Conservation (phyloP, 2,329 filamentous ascomycete species). For the Aureobasidium sp. region DNA sequence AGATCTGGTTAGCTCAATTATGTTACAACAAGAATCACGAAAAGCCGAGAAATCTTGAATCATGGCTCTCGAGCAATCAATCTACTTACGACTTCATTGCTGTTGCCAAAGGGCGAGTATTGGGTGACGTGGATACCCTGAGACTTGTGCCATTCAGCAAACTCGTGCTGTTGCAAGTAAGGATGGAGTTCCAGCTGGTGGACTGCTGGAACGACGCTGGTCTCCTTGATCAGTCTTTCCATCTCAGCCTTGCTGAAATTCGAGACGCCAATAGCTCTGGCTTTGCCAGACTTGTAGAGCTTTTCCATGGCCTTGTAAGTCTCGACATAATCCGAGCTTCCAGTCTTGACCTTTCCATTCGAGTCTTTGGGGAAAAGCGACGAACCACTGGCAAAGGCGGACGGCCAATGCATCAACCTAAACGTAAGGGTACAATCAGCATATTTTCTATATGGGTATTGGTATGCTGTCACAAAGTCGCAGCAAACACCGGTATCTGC, state of each 20-base stretch:
- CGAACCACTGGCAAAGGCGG: slow-evolving; percentile 46
- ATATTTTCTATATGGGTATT: no score
- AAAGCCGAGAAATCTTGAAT: background rate
- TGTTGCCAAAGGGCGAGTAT: slow-evolving; percentile 46
- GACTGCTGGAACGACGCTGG: slow-evolving; percentile 29
- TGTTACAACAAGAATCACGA: background rate
- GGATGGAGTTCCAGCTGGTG: slow-evolving; percentile 48
- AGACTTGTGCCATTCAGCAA: slow-evolving; percentile 43
- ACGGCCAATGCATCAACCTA: slow-evolving; percentile 58
- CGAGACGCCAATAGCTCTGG: slow-evolving; percentile 46
- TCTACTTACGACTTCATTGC: slow-evolving; percentile 5
- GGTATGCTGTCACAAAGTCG: no score
- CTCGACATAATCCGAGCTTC: slow-evolving; percentile 44
- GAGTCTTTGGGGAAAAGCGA: slow-evolving; percentile 41
- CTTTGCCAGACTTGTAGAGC: slow-evolving; percentile 30
- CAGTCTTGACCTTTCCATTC: slow-evolving; percentile 36
- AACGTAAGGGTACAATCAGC: no score
- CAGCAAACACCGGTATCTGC: no score
- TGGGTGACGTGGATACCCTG: slow-evolving; percentile 49
- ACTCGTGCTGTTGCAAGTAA: slow-evolving; percentile 45
- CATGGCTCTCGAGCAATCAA: background rate
- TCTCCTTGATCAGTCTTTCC: slow-evolving; percentile 40
- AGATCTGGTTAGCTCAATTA: background rate
- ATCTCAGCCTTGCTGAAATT: slow-evolving; percentile 47
- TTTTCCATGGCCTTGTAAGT: slow-evolving; percentile 43